Conservation (phyloP, 208 protist species). For the Acanthamoeba rhysodes region DNA sequence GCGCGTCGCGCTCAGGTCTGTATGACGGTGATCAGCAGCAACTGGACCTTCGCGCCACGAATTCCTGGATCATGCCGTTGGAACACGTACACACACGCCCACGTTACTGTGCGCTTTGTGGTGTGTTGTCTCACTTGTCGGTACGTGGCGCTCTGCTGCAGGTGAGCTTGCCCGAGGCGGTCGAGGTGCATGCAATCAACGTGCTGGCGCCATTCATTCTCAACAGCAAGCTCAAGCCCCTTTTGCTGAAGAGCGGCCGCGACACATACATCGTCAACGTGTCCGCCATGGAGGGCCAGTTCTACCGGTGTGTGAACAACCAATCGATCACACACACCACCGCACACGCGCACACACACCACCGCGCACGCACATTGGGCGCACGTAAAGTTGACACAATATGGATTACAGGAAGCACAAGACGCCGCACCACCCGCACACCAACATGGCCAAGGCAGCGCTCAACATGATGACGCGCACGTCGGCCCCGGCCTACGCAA, state of each 20-base stretch:
- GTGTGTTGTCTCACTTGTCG: neutral
- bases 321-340: neutral
- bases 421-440: slow-evolving; percentile 95
- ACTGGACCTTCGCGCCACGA: slow-evolving; percentile 51
- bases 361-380: too few species aligned
- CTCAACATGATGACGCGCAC: slow-evolving; percentile 99
- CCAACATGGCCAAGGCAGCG: slow-evolving; percentile 99
- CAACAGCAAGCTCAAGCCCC: slow-evolving; percentile 94
- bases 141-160: neutral
- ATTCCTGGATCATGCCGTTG: slow-evolving; percentile 86
- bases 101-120: slow-evolving; percentile 83
- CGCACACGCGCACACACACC: too few species aligned
- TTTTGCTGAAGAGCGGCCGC: slow-evolving; percentile 90
- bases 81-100: slow-evolving; percentile 87
- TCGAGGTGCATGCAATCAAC: slow-evolving; percentile 96
- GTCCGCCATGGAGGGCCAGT: slow-evolving; percentile 98
- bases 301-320: slow-evolving; percentile 81
- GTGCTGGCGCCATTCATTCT: slow-evolving; percentile 97
- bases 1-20: neutral
- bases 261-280: slow-evolving; percentile 97
- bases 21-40: slow-evolving; percentile 51
- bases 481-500: slow-evolving; percentile 93
- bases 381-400: neutral
- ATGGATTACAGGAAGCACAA: slow-evolving; percentile 81
- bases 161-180: slow-evolving; percentile 42